Conservation (phyloP, 2,329 filamentous ascomycete genomes). For the Trichophyton simii region DNA sequence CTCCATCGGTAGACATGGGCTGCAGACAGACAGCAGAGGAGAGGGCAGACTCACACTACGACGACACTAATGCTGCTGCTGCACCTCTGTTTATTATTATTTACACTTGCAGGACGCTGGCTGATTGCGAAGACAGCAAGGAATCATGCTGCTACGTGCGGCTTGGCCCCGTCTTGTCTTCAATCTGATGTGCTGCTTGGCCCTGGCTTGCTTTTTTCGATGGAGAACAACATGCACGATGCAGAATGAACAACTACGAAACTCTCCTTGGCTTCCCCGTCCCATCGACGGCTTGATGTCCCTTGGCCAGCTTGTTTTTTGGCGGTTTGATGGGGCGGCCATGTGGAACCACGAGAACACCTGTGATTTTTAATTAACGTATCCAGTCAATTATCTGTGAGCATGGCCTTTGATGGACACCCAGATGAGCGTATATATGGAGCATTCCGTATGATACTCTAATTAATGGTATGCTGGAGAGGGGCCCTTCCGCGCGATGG, state of each 20-base stretch:
- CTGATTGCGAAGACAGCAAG: background rate
- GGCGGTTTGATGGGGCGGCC: background rate
- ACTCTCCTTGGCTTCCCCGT: background rate
- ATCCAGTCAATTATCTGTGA: background rate
- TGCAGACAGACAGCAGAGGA: background rate
- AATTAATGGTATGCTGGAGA: no score
- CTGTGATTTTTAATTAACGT: background rate
- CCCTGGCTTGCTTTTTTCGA: background rate
- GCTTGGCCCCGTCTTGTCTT: background rate
- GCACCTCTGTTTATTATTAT: background rate
- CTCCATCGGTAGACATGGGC: background rate
- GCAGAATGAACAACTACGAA: background rate
- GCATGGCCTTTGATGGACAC: no score
- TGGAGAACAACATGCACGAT: background rate
- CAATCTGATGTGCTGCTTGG: background rate
- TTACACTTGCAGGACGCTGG: background rate
- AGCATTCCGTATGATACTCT: no score
- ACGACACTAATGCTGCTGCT: background rate
- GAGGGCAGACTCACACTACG: background rate
- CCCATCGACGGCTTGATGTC: background rate
- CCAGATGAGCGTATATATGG: no score
- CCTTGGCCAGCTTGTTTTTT: background rate
- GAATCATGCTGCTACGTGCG: background rate
- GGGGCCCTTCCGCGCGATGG: background rate
- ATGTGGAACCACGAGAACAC: background rate